Evolutionary conservation across 176 grass and related monocot genomes (phyloP), one percentile per base, ranked within the genome.

Genomic region (Cenchrus fungigraminus): DNA sequence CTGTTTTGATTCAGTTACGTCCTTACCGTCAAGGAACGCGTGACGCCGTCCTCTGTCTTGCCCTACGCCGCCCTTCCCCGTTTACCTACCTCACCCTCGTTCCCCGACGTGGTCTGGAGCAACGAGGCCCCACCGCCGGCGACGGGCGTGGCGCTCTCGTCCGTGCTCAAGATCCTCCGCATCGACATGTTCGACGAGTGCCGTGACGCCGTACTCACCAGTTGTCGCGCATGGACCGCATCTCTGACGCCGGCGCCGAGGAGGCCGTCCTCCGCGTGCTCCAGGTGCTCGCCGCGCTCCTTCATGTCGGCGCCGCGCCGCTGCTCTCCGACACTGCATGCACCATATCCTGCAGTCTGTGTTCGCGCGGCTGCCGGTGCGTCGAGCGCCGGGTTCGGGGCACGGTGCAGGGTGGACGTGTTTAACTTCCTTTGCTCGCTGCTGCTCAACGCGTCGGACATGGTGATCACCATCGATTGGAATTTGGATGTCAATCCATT

Each of bases 101-200:
- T 98, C 75, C 89, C 95, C 2, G 93, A 98, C 67, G 89, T 98
- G 14, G 86, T 98, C 44, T 87, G 91, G 85, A 92, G 91, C 74
- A 86, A 95, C 47, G 93, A 98, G 58, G 87, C 90, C 46, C 86
- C 86, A 1, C 85, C 93, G 10, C 72, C 89, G 12, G 96, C 96
- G 28, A 95, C 89, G 17, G 91, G 91, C 59, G 89, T 95, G 3
- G 91, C 91, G 64, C 80, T 98, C 52, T 95, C 91, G 22, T 89
- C 96, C 19, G 70, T 98, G 85, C 91, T 95, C 17, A 98, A 98
- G 90, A 87, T 95, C 44, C 81, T 98, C 22, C 89, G 83, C 29
- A 90, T 92, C 63, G 91, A 95, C 56, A 85, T 98, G 45, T 98
- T 98, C 80, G 93, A 98, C 64, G 93, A 95, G 88, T 91, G 90